Conservation (phyloP, 2,329 filamentous ascomycete species). For the Fusarium goolgardi region DNA sequence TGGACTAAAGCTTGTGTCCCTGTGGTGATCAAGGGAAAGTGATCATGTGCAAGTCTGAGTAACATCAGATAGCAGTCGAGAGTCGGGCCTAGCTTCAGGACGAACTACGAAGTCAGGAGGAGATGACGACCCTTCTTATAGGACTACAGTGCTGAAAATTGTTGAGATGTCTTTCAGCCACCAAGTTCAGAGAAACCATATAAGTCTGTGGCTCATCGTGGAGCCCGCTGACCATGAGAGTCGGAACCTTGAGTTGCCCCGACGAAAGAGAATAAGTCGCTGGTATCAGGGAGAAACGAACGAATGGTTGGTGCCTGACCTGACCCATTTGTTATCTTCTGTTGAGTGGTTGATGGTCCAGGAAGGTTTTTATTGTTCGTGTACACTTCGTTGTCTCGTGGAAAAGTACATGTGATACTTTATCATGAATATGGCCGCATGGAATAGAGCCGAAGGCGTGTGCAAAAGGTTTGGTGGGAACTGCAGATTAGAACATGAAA, state of each 20-base stretch:
- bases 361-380: neutral
- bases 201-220: neutral
- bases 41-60: neutral
- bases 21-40: neutral
- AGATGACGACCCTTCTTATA: too few species aligned
- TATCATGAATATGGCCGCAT: too few species aligned
- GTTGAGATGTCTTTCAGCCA: neutral
- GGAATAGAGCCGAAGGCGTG: neutral
- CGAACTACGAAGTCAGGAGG: too few species aligned
- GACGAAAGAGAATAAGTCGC: too few species aligned
- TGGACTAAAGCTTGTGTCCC: too few species aligned
- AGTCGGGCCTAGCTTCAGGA: too few species aligned
- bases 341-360: neutral
- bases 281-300: neutral
- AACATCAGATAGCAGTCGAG: neutral
- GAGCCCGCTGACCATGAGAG: neutral
- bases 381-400: neutral
- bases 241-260: neutral
- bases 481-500: neutral
- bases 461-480: neutral
- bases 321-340: neutral
- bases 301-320: neutral
- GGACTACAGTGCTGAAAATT: neutral
- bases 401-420: neutral
- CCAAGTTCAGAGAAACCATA: neutral